Evolutionary conservation across 139 green algal genomes (phyloP), one percentile per base, ranked within the genome.

Genomic region (Chlamydomonas sp.): DNA sequence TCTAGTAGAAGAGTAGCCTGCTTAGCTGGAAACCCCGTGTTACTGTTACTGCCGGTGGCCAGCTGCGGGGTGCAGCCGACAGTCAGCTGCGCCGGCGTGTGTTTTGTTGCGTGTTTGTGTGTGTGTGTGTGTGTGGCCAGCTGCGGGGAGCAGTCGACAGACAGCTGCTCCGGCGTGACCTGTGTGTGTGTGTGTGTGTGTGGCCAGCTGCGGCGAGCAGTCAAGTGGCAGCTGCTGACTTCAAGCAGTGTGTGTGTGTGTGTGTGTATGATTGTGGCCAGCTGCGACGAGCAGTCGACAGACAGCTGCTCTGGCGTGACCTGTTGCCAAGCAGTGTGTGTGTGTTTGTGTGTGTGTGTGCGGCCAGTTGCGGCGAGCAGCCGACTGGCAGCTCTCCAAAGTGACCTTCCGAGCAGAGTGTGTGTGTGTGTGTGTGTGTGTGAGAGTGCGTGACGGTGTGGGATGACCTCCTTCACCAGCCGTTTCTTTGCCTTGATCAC

Each of bases 401-500:
- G n/a, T n/a, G n/a, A n/a, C n/a, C n/a, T n/a, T n/a, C n/a, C n/a
- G n/a, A n/a, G n/a, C n/a, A n/a, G n/a, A n/a, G n/a, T n/a, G n/a
- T n/a, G n/a, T n/a, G n/a, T n/a, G n/a, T n/a, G n/a, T n/a, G n/a
- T n/a, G n/a, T n/a, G n/a, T n/a, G n/a, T n/a, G n/a, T n/a, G n/a
- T n/a, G n/a, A n/a, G n/a, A n/a, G n/a, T n/a, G n/a, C n/a, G n/a
- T n/a, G n/a, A n/a, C n/a, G n/a, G n/a, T n/a, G n/a, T n/a, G n/a
- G n/a, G n/a, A n/a, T n/a, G n/a, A n/a, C n/a, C 39, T 58, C 63
- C 50, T 89, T 77, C 48, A 98, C 92, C 0, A 75, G 63, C 71
- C 92, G 91, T 78, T 95, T 96, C 79, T 96, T 97, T 36, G 92
- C 89, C 49, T 92, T 91, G 87, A 97, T 96, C 54, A 95, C 93